These are phyloP conservation scores for Spergularia marina DNA, from an alignment of 148 eudicot species.

Conservation along the genomic window DNA sequence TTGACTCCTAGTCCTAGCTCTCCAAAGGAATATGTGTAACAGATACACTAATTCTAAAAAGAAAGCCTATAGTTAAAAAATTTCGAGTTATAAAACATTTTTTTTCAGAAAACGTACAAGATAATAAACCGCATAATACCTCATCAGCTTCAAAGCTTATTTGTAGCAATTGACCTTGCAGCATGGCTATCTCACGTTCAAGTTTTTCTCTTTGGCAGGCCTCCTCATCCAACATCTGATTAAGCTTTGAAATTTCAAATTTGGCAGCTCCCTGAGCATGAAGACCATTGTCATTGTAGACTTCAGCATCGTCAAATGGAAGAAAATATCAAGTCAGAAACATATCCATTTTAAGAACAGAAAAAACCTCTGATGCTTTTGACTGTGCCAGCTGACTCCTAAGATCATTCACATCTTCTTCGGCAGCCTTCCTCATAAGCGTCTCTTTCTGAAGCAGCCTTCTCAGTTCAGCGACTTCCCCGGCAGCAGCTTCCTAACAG, in stretches of 20 bases:
- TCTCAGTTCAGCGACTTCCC: constrained; percentile 51
- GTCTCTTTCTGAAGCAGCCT: constrained; percentile 64
- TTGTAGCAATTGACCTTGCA: constrained; percentile 73
- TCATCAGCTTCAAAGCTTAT: constrained; percentile 87
- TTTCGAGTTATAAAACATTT: background rate
- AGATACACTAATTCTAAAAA: background rate
- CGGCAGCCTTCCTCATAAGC: constrained; percentile 52
- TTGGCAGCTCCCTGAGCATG: constrained; percentile 50
- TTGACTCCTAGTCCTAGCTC: background rate
- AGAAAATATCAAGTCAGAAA: constrained; percentile 7
- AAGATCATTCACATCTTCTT: constrained; percentile 63
- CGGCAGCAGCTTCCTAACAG: constrained; percentile 36
- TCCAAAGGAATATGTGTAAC: background rate
- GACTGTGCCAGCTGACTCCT: constrained; percentile 53
- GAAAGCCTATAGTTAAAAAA: background rate
- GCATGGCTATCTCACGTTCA: constrained; percentile 72
- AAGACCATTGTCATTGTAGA: constrained; percentile 15
- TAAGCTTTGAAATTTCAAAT: constrained; percentile 64
- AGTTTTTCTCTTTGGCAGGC: constrained; percentile 57
- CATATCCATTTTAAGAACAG: background rate
- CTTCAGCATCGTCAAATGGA: constrained; percentile 15
- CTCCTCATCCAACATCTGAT: constrained; percentile 67
- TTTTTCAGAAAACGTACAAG: background rate
- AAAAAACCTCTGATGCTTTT: constrained; percentile 62
- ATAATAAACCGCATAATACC: constrained; percentile 36